phyloP scores from a whole-genome alignment of 805 yeast species.

The Candida ulmi region DNA sequence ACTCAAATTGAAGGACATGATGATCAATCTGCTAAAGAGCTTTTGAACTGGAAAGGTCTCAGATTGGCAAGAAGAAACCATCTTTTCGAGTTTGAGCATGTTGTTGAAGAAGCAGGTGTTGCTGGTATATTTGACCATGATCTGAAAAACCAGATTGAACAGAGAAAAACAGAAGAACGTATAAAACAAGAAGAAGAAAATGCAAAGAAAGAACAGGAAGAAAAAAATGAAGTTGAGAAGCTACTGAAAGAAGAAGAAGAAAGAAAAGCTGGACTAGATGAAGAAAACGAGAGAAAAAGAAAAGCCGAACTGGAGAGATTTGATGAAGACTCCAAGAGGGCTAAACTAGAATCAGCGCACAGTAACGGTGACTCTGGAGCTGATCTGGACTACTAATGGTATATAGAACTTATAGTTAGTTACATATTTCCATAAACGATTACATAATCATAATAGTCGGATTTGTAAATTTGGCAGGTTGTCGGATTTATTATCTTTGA shows the following conservation, averaged over 20 bases:
- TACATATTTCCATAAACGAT: too few species aligned
- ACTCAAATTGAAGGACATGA: slow-evolving; percentile 4
- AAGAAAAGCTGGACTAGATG: slow-evolving; percentile 4
- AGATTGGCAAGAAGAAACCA: slow-evolving; percentile 33
- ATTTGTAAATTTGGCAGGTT: background rate
- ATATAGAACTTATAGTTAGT: background rate
- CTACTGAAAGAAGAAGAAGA: slow-evolving; percentile 6
- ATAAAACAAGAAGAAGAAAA: slow-evolving; percentile 17
- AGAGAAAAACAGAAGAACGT: slow-evolving; percentile 10
- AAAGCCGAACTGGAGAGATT: slow-evolving; percentile 13
- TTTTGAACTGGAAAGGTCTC: slow-evolving; percentile 37
- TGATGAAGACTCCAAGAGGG: slow-evolving; percentile 16
- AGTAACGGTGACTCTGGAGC: slow-evolving; percentile 1
- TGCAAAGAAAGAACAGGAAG: slow-evolving; percentile 8
- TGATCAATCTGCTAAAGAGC: slow-evolving; percentile 8
- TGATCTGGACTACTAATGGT: slow-evolving; percentile 14
- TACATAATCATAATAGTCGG: too few species aligned
- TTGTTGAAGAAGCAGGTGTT: slow-evolving; percentile 30
- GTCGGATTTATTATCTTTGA: background rate
- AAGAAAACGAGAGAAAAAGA: slow-evolving; percentile 15
- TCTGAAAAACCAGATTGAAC: slow-evolving; percentile 13
- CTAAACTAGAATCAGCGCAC: slow-evolving; percentile 7
- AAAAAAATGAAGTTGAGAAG: background rate
- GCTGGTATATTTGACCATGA: slow-evolving; percentile 32
- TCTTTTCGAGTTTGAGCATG: slow-evolving; percentile 31